These are phyloP conservation scores for Spencermartinsiella ligniputridi DNA, from an alignment of 1,139 yeast genomes.

Conservation along the genomic window DNA sequence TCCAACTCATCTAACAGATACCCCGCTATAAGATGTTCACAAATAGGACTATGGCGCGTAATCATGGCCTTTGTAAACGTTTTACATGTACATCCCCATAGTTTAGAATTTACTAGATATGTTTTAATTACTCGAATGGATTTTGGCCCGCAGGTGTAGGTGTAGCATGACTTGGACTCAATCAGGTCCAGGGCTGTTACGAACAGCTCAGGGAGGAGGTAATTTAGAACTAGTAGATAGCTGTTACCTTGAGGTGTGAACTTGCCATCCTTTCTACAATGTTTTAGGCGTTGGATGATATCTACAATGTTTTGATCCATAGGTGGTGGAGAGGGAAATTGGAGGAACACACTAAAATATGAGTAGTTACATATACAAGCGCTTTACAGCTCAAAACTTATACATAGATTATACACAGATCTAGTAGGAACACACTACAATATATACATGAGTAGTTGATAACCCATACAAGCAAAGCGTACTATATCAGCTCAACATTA, in stretches of 20 bases:
- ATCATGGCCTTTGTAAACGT: constrained; percentile 9
- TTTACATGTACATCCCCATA: constrained; percentile 21
- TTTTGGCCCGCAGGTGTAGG: constrained; percentile 2
- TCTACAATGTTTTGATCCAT: background rate
- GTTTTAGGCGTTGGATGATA: background rate
- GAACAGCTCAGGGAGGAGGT: constrained; percentile 23
- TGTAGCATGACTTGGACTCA: constrained; percentile 14
- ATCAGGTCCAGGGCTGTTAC: constrained; percentile 22
- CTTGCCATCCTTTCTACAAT: background rate
- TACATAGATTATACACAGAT: no score
- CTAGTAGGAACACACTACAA: no score
- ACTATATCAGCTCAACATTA: no score
- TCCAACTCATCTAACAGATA: constrained; percentile 11
- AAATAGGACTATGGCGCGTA: constrained; percentile 15
- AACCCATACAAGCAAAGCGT: no score
- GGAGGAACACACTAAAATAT: no score
- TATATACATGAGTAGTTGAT: no score
- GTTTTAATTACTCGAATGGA: constrained; percentile 10
- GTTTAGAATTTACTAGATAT: constrained; percentile 9
- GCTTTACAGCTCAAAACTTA: no score
- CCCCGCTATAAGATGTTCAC: constrained; percentile 23
- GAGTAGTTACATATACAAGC: no score
- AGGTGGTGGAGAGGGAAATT: no score
- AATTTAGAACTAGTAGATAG: constrained; percentile 20
- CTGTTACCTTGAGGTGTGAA: constrained; percentile 10